Conservation (phyloP, 371 early-diverging fungal species). For the Mortierella sp. region DNA sequence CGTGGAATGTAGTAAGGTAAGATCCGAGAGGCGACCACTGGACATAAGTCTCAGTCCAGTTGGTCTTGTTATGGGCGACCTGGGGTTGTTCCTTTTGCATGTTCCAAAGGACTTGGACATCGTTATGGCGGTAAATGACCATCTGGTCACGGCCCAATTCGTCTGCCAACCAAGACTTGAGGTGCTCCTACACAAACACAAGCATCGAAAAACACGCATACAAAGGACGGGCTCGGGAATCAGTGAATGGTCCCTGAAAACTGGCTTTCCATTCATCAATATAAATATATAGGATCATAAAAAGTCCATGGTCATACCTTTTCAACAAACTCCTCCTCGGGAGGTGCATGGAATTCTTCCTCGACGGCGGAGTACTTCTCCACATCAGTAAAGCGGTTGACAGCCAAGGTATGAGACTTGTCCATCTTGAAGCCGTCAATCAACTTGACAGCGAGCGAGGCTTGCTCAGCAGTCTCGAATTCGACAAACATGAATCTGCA, state of each 20-base stretch:
- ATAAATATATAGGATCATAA: not conserved
- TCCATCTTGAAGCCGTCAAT: constrained; percentile 87
- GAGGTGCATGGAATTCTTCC: constrained; percentile 82
- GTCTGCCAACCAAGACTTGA: constrained; percentile 93
- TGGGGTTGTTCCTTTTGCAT: constrained; percentile 90
- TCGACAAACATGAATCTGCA: constrained; percentile 93
- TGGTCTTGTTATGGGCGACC: constrained; percentile 74
- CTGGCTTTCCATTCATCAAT: not conserved
- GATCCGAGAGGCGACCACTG: constrained; percentile 96
- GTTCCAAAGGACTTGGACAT: constrained; percentile 91
- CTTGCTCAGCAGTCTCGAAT: constrained; percentile 90
- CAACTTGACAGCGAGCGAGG: constrained; percentile 81
- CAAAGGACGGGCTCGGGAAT: too few relatives aligned
- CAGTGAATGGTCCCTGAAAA: too few relatives aligned
- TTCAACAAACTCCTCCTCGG: constrained; percentile 76
- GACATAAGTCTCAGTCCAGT: constrained; percentile 96
- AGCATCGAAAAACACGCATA: not conserved
- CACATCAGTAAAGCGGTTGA: constrained; percentile 93
- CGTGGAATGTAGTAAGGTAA: constrained; percentile 94
- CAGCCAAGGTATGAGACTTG: constrained; percentile 84
- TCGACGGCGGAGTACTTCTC: constrained; percentile 82
- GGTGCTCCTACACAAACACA: constrained; percentile 75
- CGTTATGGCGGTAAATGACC: constrained; percentile 87
- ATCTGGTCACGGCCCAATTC: constrained; percentile 92
- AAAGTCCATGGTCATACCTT: constrained; percentile 35